phyloP scores from a whole-genome alignment of 31 red algal genomes.

The Porphyra umbilicalis region DNA sequence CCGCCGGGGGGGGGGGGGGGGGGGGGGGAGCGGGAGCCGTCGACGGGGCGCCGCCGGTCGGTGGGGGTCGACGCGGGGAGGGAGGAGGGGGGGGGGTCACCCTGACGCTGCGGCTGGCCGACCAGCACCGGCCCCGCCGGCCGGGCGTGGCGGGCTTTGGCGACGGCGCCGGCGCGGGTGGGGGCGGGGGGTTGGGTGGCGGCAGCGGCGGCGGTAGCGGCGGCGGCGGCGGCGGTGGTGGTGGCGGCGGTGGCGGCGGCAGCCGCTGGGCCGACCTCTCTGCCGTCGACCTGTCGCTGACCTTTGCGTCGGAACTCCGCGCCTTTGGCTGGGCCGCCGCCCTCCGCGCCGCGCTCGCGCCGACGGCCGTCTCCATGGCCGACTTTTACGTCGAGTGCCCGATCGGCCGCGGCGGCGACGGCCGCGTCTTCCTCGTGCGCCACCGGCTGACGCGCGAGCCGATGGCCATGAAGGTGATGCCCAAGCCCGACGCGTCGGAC shows the following conservation, averaged over 20 bases:
- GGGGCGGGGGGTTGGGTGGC: not conserved
- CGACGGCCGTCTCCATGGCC: conserved; percentile 40
- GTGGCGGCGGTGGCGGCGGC: not conserved
- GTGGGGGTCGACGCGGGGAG: not conserved
- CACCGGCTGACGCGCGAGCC: conserved; percentile 58
- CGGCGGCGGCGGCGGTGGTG: not conserved
- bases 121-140: not conserved
- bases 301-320: not conserved
- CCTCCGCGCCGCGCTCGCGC: conserved; percentile 37
- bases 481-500: conserved; percentile 71
- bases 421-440: conserved; percentile 78
- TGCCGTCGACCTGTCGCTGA: not conserved
- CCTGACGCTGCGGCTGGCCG: not conserved
- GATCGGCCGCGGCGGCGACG: conserved; percentile 88
- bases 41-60: too few relatives aligned
- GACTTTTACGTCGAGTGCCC: conserved; percentile 81
- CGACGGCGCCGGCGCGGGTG: not conserved
- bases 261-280: not conserved
- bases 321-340: conserved; percentile 12
- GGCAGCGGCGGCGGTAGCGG: not conserved
- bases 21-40: too few relatives aligned
- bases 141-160: not conserved
- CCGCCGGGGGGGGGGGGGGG: too few relatives aligned
- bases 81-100: not conserved
- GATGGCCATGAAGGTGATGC: conserved; percentile 87